A percentile compares a stretch with the other conserved stretches of the same genome.
phyloP scores from a whole-genome alignment of 179 eudicot species.

The Amaranthus tricolor region DNA sequence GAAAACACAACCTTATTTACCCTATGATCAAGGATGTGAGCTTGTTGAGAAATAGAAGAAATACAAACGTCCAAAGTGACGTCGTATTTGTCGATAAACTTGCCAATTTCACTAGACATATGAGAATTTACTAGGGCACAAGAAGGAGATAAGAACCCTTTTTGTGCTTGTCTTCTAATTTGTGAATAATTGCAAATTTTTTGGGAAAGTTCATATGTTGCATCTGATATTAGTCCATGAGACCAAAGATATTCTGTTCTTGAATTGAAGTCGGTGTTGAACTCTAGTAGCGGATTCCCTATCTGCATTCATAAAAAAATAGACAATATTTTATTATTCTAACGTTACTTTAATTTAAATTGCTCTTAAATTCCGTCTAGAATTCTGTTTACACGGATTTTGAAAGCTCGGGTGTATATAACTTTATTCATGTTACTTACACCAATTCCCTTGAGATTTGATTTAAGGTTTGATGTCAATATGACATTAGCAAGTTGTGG shows the following conservation, averaged over 20 bases:
- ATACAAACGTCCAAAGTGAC: constrained; percentile 35
- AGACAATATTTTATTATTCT: not conserved
- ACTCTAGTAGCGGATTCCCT: constrained; percentile 44
- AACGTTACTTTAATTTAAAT: no score
- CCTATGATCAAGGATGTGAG: constrained; percentile 21
- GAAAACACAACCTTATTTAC: constrained; percentile 6
- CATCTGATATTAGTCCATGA: constrained; percentile 45
- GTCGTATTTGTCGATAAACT: constrained; percentile 25
- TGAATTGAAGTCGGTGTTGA: constrained; percentile 42
- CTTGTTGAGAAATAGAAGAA: constrained; percentile 24
- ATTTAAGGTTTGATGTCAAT: constrained; percentile 28
- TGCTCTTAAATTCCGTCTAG: no score
- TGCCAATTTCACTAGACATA: constrained; percentile 22
- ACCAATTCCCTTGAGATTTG: constrained; percentile 43
- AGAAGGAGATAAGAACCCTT: constrained; percentile 16
- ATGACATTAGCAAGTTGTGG: constrained; percentile 44
- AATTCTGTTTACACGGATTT: no score
- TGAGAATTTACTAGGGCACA: constrained; percentile 18
- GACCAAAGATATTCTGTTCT: constrained; percentile 38
- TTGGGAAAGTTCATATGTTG: constrained; percentile 28
- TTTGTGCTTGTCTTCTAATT: constrained; percentile 30
- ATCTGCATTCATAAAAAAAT: constrained; percentile 18
- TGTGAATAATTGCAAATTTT: constrained; percentile 36
- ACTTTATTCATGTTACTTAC: constrained; percentile 21
- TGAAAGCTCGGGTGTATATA: no score